Evolutionary conservation across 495 filamentous ascomycete genomes (phyloP).

Genomic region (Podospora conica): DNA sequence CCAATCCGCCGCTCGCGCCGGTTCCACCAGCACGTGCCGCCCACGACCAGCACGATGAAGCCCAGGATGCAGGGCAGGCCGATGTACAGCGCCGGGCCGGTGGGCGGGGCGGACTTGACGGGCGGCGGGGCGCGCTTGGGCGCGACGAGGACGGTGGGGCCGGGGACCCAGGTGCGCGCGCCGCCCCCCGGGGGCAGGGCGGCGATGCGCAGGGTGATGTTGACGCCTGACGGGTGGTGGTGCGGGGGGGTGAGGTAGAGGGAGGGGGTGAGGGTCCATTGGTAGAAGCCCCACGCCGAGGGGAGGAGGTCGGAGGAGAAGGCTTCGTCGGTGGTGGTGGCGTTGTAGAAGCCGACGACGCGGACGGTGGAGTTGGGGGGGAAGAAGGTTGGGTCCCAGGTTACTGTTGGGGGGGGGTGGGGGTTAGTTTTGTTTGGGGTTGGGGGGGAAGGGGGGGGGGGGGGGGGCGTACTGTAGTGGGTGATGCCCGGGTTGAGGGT

Average conservation of each 20-base stretch:
- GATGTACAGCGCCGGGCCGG: conserved; percentile 30
- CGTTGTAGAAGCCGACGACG: conserved; percentile 34
- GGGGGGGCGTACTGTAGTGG: conserved; percentile 34
- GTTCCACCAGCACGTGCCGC: conserved; percentile 35
- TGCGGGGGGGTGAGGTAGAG: conserved; percentile 17
- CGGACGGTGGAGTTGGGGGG: conserved; percentile 29
- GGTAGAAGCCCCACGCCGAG: conserved; percentile 37
- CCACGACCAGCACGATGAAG: conserved; percentile 26
- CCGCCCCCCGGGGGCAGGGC: conserved; percentile 17
- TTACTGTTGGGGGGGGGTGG: conserved; percentile 34
- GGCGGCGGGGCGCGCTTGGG: conserved; percentile 18
- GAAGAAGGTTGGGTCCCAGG: conserved; percentile 42
- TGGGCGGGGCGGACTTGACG: conserved; percentile 16
- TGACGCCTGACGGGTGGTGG: conserved; percentile 22
- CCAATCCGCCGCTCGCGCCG: conserved; percentile 30
- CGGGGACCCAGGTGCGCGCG: conserved; percentile 19
- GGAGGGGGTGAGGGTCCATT: conserved; percentile 27
- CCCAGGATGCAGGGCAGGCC: conserved; percentile 37
- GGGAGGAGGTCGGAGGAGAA: conserved; percentile 31
- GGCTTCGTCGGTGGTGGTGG: conserved; percentile 25
- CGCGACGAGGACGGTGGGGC: conserved; percentile 29
- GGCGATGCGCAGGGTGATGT: conserved; percentile 37
- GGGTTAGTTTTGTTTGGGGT: background rate
- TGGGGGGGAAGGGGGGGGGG: background rate
- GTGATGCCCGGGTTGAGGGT: conserved; percentile 28